phyloP scores from a whole-genome alignment of 345 rosid species.

The Leavenworthia alabamica region DNA sequence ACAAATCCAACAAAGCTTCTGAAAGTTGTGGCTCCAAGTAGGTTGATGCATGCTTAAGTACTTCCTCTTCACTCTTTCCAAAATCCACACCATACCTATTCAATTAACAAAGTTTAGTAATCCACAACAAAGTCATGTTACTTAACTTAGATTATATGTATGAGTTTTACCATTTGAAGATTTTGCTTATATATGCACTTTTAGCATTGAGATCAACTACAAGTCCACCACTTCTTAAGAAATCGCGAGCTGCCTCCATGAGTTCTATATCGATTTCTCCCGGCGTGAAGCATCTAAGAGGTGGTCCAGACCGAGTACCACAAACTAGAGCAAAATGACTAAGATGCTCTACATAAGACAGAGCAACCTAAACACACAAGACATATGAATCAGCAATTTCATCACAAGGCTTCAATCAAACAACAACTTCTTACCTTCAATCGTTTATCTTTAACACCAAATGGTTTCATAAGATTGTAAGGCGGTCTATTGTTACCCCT shows the following conservation, averaged over 20 bases:
- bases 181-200: conserved; percentile 51
- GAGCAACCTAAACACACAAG: conserved; percentile 42
- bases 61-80: conserved; percentile 64
- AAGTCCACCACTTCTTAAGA: conserved; percentile 68
- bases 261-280: conserved; percentile 69
- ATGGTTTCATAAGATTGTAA: conserved; percentile 73
- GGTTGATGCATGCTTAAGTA: conserved; percentile 67
- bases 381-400: not conserved
- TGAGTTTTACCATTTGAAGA: conserved; percentile 59
- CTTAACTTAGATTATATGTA: no score
- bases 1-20: conserved; percentile 56
- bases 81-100: conserved; percentile 69
- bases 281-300: conserved; percentile 72
- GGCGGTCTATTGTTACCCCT: conserved; percentile 77
- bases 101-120: no score
- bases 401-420: not conserved
- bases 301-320: conserved; percentile 80
- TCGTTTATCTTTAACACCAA: conserved; percentile 63
- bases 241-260: conserved; percentile 61
- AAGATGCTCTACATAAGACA: conserved; percentile 65
- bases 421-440: conserved; percentile 32
- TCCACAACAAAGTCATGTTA: no score
- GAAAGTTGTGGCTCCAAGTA: conserved; percentile 59
- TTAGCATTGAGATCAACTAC: conserved; percentile 45
- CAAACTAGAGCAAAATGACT: conserved; percentile 69